These are phyloP conservation scores for Fusarium hostae DNA, from an alignment of 2,329 filamentous ascomycete species.

Conservation along the genomic window DNA sequence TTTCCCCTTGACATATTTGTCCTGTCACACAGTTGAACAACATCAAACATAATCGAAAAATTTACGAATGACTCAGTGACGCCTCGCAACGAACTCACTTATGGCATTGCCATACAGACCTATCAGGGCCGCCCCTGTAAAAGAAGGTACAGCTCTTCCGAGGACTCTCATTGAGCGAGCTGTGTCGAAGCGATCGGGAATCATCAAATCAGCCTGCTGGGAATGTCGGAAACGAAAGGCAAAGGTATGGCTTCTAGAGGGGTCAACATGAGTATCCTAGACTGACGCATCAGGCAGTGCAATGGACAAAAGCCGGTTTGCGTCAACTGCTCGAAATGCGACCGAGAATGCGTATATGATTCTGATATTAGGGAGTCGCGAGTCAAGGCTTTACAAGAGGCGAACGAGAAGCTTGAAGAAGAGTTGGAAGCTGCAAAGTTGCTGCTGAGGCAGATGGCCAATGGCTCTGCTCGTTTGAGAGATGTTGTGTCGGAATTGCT, in stretches of 20 bases:
- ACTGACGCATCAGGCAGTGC: background rate
- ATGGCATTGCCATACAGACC: background rate
- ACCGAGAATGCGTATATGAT: constrained; percentile 6
- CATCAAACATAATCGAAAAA: fast-evolving
- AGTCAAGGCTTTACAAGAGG: background rate
- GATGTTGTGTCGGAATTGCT: background rate
- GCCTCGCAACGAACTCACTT: fast-evolving
- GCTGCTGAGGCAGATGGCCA: background rate
- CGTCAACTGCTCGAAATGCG: background rate
- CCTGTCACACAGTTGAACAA: no score
- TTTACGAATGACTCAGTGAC: background rate
- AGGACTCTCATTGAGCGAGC: background rate
- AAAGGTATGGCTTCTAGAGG: background rate
- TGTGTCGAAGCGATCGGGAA: background rate
- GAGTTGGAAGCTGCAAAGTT: background rate
- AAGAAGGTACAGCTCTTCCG: background rate
- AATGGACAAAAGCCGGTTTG: constrained; percentile 8
- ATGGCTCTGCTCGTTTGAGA: background rate
- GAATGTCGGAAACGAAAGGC: constrained; percentile 8
- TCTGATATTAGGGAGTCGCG: background rate
- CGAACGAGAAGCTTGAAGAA: background rate
- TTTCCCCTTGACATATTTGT: background rate
- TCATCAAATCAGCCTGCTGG: constrained; percentile 14
- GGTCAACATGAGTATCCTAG: no score
- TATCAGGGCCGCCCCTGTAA: background rate